These are phyloP conservation scores for Stemphylium vesicarium DNA, from an alignment of 2,329 filamentous ascomycete species.

Conservation along the genomic window DNA sequence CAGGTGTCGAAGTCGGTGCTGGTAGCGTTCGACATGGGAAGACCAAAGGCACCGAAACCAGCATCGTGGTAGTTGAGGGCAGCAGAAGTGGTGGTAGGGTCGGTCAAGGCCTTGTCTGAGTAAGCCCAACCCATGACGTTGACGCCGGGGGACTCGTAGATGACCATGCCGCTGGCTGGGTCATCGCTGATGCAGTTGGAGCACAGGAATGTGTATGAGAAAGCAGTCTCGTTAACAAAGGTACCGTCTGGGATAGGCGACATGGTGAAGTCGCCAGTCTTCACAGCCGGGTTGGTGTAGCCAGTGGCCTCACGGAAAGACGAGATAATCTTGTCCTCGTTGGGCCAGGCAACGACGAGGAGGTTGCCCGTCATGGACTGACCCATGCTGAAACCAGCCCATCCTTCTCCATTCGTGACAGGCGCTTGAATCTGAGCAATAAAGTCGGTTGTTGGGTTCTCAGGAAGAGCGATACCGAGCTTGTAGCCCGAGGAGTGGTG, in stretches of 20 bases:
- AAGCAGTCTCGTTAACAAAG: slow-evolving; percentile 60
- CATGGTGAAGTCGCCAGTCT: slow-evolving; percentile 51
- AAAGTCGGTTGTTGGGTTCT: slow-evolving; percentile 58
- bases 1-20: slow-evolving; percentile 43
- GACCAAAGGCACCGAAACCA: slow-evolving; percentile 44
- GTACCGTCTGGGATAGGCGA: slow-evolving; percentile 59
- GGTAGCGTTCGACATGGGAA: slow-evolving; percentile 36
- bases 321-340: slow-evolving; percentile 55
- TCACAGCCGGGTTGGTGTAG: slow-evolving; percentile 58
- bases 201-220: slow-evolving; percentile 64
- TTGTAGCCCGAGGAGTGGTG: slow-evolving; percentile 51
- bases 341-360: slow-evolving; percentile 62
- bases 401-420: slow-evolving; percentile 56
- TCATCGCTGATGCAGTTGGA: slow-evolving; percentile 43
- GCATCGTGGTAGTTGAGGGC: slow-evolving; percentile 40
- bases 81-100: slow-evolving; percentile 29
- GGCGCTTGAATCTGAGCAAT: slow-evolving; percentile 58
- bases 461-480: slow-evolving; percentile 60
- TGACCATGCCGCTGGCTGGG: slow-evolving; percentile 23
- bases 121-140: slow-evolving; percentile 45
- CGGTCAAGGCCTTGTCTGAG: slow-evolving; percentile 33
- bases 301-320: slow-evolving; percentile 55
- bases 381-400: slow-evolving; percentile 59
- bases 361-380: slow-evolving; percentile 58
- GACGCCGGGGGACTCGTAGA: slow-evolving; percentile 29